Percentiles rank a stretch among this genome's conserved stretches.
These are phyloP conservation scores for Xylaria sp. DNA, from an alignment of 495 filamentous ascomycete species.

Conservation along the genomic window DNA sequence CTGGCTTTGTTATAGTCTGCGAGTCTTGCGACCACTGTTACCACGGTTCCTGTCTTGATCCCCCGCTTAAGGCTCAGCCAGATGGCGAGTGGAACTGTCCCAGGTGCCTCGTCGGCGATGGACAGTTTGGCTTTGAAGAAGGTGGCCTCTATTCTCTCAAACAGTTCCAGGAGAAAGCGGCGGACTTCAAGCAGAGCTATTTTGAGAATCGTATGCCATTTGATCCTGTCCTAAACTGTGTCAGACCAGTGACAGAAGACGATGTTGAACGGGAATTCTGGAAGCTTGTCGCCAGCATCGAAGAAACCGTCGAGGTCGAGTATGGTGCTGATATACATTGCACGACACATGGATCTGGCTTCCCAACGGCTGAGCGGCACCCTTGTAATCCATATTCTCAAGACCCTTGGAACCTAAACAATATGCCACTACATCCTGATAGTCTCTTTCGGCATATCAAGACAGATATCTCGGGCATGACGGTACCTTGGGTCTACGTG, in stretches of 20 bases:
- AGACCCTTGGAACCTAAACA: slow-evolving; percentile 96
- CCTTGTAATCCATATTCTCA: slow-evolving; percentile 83
- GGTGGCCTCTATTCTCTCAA: slow-evolving; percentile 94
- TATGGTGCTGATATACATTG: slow-evolving; percentile 99
- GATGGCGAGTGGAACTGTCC: slow-evolving; percentile 97
- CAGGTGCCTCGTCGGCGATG: slow-evolving; percentile 92
- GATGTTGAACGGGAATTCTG: slow-evolving; percentile 98
- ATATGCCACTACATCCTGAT: slow-evolving; percentile 87
- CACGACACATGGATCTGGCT: slow-evolving; percentile 96
- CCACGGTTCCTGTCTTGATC: slow-evolving; percentile 88
- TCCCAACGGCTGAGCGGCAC: slow-evolving; percentile 92
- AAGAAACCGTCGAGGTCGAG: slow-evolving; percentile 96
- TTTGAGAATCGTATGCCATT: slow-evolving; percentile 91
- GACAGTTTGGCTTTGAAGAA: slow-evolving; percentile 97
- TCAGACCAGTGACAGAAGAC: slow-evolving; percentile 85
- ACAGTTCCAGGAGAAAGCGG: slow-evolving; percentile 96
- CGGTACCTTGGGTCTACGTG: slow-evolving; percentile 99
- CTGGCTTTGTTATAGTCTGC: slow-evolving; percentile 74
- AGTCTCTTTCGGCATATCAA: slow-evolving; percentile 98
- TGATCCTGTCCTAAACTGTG: slow-evolving; percentile 81
- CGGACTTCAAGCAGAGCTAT: slow-evolving; percentile 91
- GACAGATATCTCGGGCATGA: slow-evolving; percentile 99
- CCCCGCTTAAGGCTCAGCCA: slow-evolving; percentile 75
- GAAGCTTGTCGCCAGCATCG: slow-evolving; percentile 88
- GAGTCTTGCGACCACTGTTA: slow-evolving; percentile 92